Conservation (phyloP, 2,329 filamentous ascomycete genomes). For the Simplicillium aogashimaense region DNA sequence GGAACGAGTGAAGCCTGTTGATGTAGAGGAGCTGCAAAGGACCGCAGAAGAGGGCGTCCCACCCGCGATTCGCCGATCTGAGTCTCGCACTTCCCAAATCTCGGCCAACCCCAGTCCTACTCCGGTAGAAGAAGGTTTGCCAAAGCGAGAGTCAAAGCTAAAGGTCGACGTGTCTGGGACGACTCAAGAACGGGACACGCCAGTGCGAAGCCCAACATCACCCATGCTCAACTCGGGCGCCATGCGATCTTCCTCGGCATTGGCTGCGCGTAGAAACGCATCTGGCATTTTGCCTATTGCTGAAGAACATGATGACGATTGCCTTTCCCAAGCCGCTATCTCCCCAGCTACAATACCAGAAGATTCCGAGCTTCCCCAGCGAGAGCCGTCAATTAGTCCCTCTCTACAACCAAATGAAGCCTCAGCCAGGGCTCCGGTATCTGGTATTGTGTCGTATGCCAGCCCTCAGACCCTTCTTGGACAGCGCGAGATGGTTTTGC, state of each 20-base stretch:
- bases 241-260: constrained; percentile 12
- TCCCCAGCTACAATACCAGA: constrained; percentile 11
- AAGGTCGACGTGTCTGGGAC: background rate
- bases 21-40: constrained; percentile 55
- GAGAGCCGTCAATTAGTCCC: constrained; percentile 10
- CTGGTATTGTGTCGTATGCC: constrained; percentile 39
- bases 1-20: constrained; percentile 51
- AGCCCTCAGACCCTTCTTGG: constrained; percentile 46
- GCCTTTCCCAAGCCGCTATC: background rate
- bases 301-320: constrained; percentile 25
- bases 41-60: constrained; percentile 44
- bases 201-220: constrained; percentile 9
- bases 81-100: constrained; percentile 16
- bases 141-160: background rate
- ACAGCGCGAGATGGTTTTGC: constrained; percentile 43
- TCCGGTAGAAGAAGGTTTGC: background rate
- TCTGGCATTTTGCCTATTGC: constrained; percentile 29
- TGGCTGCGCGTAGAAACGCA: constrained; percentile 15
- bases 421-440: constrained; percentile 19
- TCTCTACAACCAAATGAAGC: constrained; percentile 11
- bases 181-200: constrained; percentile 1
- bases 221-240: constrained; percentile 11
- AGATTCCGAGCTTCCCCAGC: constrained; percentile 6
- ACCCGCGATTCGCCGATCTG: constrained; percentile 15
- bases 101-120: constrained; percentile 5